These are phyloP conservation scores for Exophiala alcalophila DNA, from an alignment of 2,329 filamentous ascomycete species.

Conservation along the genomic window DNA sequence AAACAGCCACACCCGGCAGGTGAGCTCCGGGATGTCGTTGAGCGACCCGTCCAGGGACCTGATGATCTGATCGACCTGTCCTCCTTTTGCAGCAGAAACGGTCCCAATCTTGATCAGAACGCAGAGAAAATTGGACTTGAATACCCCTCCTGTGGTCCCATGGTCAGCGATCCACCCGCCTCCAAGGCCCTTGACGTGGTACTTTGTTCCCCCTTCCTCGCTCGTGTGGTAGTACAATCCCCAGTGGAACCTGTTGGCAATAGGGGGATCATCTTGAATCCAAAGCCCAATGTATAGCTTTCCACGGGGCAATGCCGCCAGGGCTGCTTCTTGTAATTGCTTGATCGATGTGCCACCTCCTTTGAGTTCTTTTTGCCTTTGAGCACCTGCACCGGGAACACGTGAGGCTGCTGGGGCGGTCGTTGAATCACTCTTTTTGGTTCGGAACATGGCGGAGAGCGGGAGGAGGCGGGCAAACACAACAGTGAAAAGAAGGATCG, in stretches of 20 bases:
- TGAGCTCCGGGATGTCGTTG: slow-evolving; percentile 31
- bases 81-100: slow-evolving; percentile 19
- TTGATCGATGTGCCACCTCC: no score
- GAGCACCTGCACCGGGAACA: no score
- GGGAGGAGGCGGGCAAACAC: no score
- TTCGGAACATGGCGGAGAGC: no score
- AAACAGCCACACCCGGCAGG: slow-evolving; percentile 32
- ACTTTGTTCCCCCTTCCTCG: slow-evolving; percentile 26
- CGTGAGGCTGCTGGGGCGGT: no score
- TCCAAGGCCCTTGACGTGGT: slow-evolving; percentile 30
- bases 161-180: slow-evolving; percentile 29
- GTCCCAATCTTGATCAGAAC: slow-evolving; percentile 30
- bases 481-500: no score
- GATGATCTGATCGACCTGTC: slow-evolving; percentile 29
- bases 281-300: slow-evolving; percentile 30
- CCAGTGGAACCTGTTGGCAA: slow-evolving; percentile 35
- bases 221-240: slow-evolving; percentile 33
- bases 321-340: no score
- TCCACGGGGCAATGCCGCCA: no score
- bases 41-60: slow-evolving; percentile 27
- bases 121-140: slow-evolving; percentile 30
- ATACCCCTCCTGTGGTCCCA: slow-evolving; percentile 19
- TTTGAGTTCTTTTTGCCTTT: no score
- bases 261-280: slow-evolving; percentile 31
- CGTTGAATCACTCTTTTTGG: no score